Base-by-base conservation (phyloP, 495 filamentous ascomycete species). In the Aspergillus sclerotiicarbonarius region DNA sequence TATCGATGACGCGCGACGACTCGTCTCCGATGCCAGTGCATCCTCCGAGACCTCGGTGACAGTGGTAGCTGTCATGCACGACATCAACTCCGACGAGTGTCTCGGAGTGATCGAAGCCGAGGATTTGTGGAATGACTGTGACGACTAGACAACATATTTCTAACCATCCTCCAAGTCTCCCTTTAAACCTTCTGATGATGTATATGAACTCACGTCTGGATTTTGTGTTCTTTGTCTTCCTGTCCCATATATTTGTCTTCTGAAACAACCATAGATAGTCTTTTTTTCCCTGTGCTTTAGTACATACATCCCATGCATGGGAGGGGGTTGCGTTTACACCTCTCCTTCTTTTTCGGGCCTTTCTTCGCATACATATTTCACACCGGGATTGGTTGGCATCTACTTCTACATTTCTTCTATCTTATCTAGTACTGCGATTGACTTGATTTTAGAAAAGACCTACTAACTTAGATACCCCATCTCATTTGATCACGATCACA, bases 81-180 rank as follows among this genome's bases (percentile, higher is more conserved):
- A 74, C 12, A 16, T 57, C 3, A 44, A 64, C 31, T 60, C 64
- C 8, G 53, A 57, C 33, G 65, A 59, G 29, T 70, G 64, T 51
- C 45, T 76, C 29, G 75, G 75, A 1, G 60, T 78, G 1, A 56
- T 76, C 8, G 75, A 78, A 39, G 66, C 62, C 30, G 69, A 72
- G 37, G 73, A 76, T 59, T 39, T 77, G 1, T 68, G 67, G 65
- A 54, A 58, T 60, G 63, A 51, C 45, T 65, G 51, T 37, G 21
- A 54, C 44, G 48, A 54, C 31, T 52, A 31, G 56, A 19, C 39
- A 32, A 31, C 16, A 6, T 47, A 30, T 59, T 21, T 50, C 18
- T 53, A 4, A 39, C 43, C 9, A 32, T 16, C 29, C 31, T 55
- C n/a, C 49, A 18, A 15, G 12, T 19, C 25, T 25, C 21, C 20